Conservation (phyloP, 1,139 yeast species). For the Candida dubliniensis region DNA sequence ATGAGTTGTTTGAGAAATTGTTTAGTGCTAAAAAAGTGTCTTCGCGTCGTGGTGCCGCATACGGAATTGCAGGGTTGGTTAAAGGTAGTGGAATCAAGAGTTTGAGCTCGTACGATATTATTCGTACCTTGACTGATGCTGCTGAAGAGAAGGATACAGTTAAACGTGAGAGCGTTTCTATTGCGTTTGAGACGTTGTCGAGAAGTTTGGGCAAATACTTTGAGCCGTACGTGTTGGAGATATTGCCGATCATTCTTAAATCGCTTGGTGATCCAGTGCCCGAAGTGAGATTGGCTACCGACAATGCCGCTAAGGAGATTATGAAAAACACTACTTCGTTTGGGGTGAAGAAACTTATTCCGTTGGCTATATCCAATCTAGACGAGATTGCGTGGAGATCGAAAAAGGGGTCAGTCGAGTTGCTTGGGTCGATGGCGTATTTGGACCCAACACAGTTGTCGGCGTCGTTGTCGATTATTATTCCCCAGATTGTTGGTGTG, state of each 20-base stretch:
- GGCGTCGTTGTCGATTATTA: constrained; percentile 80
- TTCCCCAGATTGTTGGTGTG: constrained; percentile 95
- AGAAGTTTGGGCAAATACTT: constrained; percentile 70
- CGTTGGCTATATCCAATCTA: constrained; percentile 80
- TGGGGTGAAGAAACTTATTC: constrained; percentile 90
- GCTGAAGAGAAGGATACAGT: constrained; percentile 79
- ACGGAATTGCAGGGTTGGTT: constrained; percentile 90
- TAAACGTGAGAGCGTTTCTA: constrained; percentile 85
- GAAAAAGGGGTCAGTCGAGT: constrained; percentile 93
- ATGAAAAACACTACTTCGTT: constrained; percentile 91
- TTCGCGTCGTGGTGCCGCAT: constrained; percentile 88
- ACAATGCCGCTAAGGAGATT: constrained; percentile 79
- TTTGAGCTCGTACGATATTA: constrained; percentile 71
- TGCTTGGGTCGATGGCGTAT: constrained; percentile 97
- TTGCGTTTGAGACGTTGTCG: constrained; percentile 83
- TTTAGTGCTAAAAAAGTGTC: constrained; percentile 53
- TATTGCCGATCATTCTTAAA: constrained; percentile 76
- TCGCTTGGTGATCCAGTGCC: constrained; percentile 81
- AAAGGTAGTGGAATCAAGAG: constrained; percentile 86
- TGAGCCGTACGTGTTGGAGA: constrained; percentile 92
- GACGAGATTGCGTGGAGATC: constrained; percentile 96
- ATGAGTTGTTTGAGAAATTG: constrained; percentile 56
- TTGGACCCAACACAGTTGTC: constrained; percentile 93
- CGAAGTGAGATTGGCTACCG: constrained; percentile 89
- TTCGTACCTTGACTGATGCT: constrained; percentile 77